A percentile compares a stretch with the other conserved stretches of the same genome.
Conservation (phyloP, 768 basidiomycete genomes). For the Agaricus subrufescens region DNA sequence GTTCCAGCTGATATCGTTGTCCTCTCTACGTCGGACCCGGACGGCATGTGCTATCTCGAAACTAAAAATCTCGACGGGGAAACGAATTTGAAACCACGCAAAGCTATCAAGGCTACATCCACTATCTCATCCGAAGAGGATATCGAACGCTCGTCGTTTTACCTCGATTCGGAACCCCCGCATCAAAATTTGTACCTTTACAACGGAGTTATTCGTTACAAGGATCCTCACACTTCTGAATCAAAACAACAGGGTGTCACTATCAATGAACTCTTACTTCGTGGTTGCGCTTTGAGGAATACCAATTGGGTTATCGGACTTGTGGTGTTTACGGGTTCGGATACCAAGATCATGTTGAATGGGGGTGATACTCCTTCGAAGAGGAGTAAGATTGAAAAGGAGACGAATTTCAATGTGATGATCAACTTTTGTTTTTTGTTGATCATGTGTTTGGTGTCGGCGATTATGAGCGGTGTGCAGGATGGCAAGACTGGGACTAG, state of each 20-base stretch:
- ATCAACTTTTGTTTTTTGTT: constrained; percentile 85
- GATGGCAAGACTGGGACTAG: constrained; percentile 61
- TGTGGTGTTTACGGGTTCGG: constrained; percentile 90
- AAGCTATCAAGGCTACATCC: constrained; percentile 70
- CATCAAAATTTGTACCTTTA: constrained; percentile 92
- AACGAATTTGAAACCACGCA: constrained; percentile 90
- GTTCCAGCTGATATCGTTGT: constrained; percentile 95
- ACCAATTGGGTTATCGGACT: constrained; percentile 91
- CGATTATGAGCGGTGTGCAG: constrained; percentile 70
- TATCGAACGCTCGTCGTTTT: constrained; percentile 79
- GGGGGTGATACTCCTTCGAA: constrained; percentile 95
- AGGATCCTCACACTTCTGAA: constrained; percentile 45
- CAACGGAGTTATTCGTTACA: constrained; percentile 80
- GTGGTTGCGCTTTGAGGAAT: constrained; percentile 87
- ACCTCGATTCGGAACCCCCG: constrained; percentile 89
- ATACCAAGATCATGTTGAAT: constrained; percentile 91
- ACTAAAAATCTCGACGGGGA: constrained; percentile 98
- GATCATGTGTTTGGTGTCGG: constrained; percentile 72
- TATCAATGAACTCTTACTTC: constrained; percentile 90
- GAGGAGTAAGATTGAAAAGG: constrained; percentile 94
- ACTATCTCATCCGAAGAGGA: constrained; percentile 83
- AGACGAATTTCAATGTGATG: constrained; percentile 97
- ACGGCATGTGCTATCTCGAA: constrained; percentile 92
- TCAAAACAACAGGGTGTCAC: constrained; percentile 65
- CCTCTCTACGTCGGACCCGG: constrained; percentile 85